phyloP scores from a whole-genome alignment of 352 stramenopile genomes.

The Pythium angustatum region DNA sequence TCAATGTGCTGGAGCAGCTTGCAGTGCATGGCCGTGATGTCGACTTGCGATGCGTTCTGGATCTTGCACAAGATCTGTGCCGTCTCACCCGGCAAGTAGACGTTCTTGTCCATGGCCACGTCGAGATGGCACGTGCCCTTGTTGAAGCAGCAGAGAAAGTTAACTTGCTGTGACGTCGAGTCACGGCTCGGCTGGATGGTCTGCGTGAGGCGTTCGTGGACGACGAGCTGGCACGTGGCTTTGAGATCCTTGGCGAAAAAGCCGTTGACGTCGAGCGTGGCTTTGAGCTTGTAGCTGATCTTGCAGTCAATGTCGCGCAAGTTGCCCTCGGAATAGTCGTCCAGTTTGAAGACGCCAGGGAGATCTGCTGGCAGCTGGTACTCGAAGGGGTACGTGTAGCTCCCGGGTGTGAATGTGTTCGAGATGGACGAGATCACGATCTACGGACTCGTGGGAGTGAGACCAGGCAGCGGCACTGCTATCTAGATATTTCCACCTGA shows the following conservation, averaged over 20 bases:
- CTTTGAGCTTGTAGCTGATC: slow-evolving; percentile 45
- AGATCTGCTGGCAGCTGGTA: slow-evolving; percentile 38
- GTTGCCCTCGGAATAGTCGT: slow-evolving; percentile 18
- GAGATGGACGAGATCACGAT: slow-evolving; percentile 32
- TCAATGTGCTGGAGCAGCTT: slow-evolving; percentile 35
- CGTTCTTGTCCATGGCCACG: slow-evolving; percentile 40
- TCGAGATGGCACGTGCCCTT: slow-evolving; percentile 38
- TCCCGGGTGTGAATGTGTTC: slow-evolving; percentile 27
- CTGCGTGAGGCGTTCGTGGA: slow-evolving; percentile 34
- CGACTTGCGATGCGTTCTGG: slow-evolving; percentile 35
- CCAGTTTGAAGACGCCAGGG: slow-evolving; percentile 28
- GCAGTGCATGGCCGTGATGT: slow-evolving; percentile 36
- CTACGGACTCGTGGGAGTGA: slow-evolving; percentile 5
- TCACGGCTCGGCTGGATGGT: slow-evolving; percentile 29
- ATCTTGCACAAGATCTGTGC: slow-evolving; percentile 40
- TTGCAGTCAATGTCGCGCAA: slow-evolving; percentile 24
- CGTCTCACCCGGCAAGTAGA: slow-evolving; percentile 36
- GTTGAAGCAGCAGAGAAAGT: slow-evolving; percentile 43
- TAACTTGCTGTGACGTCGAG: slow-evolving; percentile 33
- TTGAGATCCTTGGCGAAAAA: slow-evolving; percentile 41
- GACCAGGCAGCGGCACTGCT: neutral
- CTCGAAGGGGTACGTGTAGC: slow-evolving; percentile 43
- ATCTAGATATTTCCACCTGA: too few species aligned
- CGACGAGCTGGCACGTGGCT: slow-evolving; percentile 28
- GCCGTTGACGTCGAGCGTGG: slow-evolving; percentile 34